Evolutionary conservation across 2,329 filamentous ascomycete species (phyloP).

Genomic region (Aureobasidium uvarum): DNA sequence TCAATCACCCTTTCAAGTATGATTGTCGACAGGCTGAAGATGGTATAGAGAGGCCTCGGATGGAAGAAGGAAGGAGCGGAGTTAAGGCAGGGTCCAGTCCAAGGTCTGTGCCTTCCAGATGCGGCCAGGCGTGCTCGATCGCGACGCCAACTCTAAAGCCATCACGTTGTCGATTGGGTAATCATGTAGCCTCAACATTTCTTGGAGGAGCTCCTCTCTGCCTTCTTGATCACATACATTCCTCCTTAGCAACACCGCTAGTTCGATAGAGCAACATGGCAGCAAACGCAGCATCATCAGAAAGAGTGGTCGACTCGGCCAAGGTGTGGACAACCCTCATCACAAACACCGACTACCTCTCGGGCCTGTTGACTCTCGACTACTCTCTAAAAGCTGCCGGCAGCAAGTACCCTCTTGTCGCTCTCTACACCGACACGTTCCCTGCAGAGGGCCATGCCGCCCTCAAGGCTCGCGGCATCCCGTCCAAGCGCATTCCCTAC

Average conservation of each 20-base stretch:
- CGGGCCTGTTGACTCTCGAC: conserved; percentile 77
- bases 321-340: conserved; percentile 81
- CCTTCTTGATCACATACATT: not conserved
- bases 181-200: conserved; percentile 14
- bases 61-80: conserved; percentile 5
- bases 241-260: not conserved
- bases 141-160: conserved; percentile 19
- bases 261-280: not conserved
- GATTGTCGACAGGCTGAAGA: not conserved
- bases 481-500: conserved; percentile 67
- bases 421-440: conserved; percentile 77
- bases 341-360: conserved; percentile 78
- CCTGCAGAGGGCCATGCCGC: conserved; percentile 66
- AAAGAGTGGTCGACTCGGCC: conserved; percentile 35
- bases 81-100: not conserved
- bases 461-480: conserved; percentile 67
- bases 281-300: not conserved
- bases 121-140: conserved; percentile 5
- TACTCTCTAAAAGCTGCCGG: conserved; percentile 65
- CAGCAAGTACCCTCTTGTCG: conserved; percentile 74
- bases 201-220: not conserved
- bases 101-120: conserved; percentile 17
- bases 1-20: not conserved
- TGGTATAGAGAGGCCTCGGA: not conserved
- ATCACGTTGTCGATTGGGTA: conserved; percentile 17